Evolutionary conservation across 169 alveolate genomes (phyloP).

Genomic region (Plasmodium chabaudi): DNA sequence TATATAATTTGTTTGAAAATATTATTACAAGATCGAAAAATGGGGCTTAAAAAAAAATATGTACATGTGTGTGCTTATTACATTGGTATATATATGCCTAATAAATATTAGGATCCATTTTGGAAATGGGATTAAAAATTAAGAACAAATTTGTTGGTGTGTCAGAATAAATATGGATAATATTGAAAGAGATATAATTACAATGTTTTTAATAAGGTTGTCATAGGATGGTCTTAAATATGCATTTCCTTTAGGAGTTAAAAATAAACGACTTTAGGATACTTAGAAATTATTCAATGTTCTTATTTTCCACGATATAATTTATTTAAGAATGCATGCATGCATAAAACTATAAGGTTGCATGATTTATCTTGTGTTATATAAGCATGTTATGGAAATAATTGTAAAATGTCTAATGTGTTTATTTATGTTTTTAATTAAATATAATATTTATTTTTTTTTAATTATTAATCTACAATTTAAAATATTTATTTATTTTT

Average conservation of each 20-base stretch:
- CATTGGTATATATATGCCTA: background rate
- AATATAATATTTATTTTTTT: background rate
- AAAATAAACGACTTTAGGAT: conserved; percentile 10
- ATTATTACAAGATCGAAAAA: too few relatives aligned
- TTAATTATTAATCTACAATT: background rate
- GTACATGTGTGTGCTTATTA: background rate
- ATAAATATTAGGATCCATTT: too few relatives aligned
- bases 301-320: conserved; percentile 10
- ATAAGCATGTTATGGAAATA: background rate
- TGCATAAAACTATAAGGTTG: conserved; percentile 23
- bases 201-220: too few relatives aligned
- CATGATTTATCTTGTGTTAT: background rate
- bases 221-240: too few relatives aligned
- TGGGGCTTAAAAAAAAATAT: background rate
- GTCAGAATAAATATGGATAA: background rate
- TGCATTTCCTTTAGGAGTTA: too few relatives aligned
- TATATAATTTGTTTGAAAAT: background rate
- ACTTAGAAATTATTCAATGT: background rate
- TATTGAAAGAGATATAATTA: background rate
- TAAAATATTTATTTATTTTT: background rate
- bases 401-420: background rate
- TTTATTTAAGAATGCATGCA: conserved; percentile 26
- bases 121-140: background rate
- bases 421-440: background rate
- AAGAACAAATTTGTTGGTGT: background rate